A percentile compares a stretch with the other conserved stretches of the same genome.
Evolutionary conservation across 345 rosid genomes (phyloP).

Genomic region (Eucalyptus virginea): DNA sequence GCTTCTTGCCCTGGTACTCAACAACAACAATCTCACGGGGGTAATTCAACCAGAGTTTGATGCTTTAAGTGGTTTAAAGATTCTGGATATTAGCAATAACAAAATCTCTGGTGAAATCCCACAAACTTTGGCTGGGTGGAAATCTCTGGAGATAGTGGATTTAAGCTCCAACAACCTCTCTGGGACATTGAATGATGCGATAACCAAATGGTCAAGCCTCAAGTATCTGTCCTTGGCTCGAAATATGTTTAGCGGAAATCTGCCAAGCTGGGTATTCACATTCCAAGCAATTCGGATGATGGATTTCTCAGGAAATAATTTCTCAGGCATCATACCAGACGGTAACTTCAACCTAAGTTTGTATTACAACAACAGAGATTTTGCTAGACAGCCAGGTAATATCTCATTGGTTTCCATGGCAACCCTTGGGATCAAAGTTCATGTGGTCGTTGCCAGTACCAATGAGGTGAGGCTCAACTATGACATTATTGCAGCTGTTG

Average conservation of each 20-base stretch:
- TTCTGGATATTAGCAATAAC: slow-evolving; percentile 79
- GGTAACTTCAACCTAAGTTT: slow-evolving; percentile 62
- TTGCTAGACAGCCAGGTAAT: not conserved
- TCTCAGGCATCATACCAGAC: slow-evolving; percentile 69
- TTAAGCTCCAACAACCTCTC: slow-evolving; percentile 77
- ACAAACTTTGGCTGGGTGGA: slow-evolving; percentile 74
- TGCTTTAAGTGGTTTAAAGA: slow-evolving; percentile 68
- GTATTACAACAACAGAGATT: slow-evolving; percentile 25
- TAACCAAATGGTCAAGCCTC: slow-evolving; percentile 76
- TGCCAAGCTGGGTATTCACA: slow-evolving; percentile 73
- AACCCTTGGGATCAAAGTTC: slow-evolving; percentile 31
- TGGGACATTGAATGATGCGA: slow-evolving; percentile 71
- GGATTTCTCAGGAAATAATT: slow-evolving; percentile 70
- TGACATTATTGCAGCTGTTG: slow-evolving; percentile 31
- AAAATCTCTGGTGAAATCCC: slow-evolving; percentile 79
- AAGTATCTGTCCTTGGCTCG: slow-evolving; percentile 67
- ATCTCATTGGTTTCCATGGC: slow-evolving; percentile 6
- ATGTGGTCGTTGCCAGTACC: slow-evolving; percentile 25
- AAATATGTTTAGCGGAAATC: slow-evolving; percentile 65
- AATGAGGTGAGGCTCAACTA: slow-evolving; percentile 56
- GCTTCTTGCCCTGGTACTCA: slow-evolving; percentile 60
- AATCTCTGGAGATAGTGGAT: slow-evolving; percentile 82
- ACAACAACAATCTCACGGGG: slow-evolving; percentile 71
- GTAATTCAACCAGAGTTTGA: slow-evolving; percentile 91
- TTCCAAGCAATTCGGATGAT: slow-evolving; percentile 63